These are phyloP conservation scores for Dryadomyces sulphureus DNA, from an alignment of 2,329 filamentous ascomycete species.

Conservation along the genomic window DNA sequence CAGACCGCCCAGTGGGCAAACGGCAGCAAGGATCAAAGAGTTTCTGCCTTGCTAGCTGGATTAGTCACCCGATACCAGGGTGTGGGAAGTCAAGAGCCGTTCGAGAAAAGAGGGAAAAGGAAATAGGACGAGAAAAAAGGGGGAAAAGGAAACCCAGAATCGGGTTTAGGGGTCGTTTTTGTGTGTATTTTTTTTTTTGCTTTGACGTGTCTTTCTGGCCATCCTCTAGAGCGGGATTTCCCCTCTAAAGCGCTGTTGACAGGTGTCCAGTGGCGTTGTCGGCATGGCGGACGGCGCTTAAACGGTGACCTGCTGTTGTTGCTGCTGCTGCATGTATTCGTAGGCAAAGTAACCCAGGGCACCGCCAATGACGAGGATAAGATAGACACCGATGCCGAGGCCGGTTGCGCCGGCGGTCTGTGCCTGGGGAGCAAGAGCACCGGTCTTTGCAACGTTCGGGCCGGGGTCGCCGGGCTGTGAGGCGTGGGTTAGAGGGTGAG, in stretches of 20 bases:
- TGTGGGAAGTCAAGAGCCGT: too few relatives aligned
- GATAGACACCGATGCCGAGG: conserved; percentile 69
- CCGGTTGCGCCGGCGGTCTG: conserved; percentile 34
- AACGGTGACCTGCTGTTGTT: conserved; percentile 10
- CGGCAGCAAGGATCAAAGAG: too few relatives aligned
- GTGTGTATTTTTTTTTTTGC: neutral
- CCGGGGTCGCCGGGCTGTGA: conserved; percentile 59
- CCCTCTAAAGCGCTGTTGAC: too few relatives aligned
- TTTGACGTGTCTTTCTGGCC: neutral
- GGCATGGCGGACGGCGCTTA: neutral
- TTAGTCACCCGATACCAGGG: too few relatives aligned
- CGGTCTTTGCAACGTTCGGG: conserved; percentile 43
- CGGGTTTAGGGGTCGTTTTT: neutral
- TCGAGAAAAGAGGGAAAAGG: too few relatives aligned
- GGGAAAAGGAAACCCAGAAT: neutral
- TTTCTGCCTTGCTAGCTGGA: too few relatives aligned
- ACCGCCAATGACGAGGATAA: conserved; percentile 63
- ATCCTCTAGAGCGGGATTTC: too few relatives aligned
- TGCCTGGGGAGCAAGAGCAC: conserved; percentile 33
- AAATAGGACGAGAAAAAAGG: neutral
- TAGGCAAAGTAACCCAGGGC: conserved; percentile 66
- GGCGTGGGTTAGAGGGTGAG: neutral
- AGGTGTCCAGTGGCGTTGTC: too few relatives aligned
- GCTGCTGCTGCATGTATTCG: conserved; percentile 60
- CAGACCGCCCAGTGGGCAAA: too few relatives aligned